Base-by-base conservation (phyloP, 805 yeast species). In the Zygotorulaspora florentina region DNA sequence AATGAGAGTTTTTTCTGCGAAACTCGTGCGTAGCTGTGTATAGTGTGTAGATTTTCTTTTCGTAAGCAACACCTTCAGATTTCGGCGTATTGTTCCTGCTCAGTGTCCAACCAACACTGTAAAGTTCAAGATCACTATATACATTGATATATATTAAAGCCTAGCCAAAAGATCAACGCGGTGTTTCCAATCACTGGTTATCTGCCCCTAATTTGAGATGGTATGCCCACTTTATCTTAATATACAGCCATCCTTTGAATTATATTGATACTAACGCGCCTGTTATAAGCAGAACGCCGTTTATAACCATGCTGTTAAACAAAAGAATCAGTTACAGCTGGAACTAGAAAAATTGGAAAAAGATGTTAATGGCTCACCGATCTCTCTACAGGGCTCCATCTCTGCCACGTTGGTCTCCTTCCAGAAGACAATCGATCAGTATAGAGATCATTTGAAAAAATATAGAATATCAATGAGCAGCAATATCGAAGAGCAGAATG, bases 221-320 rank as follows among this genome's bases (percentile, higher is more conserved):
- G 47, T 40, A 44, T 39, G 47, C 17, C 25, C n/a, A 16, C 7
- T 17, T 17, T 31, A n/a, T n/a, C 30, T 33, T 9, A 5, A 13
- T 17, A n/a, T 11, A 11, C 11, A 12, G 16, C 12, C 15, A 26
- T 11, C 17, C 30, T 10, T 11, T 16, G 18, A 33, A 34, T 11
- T 20, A 9, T 27, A 20, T 30, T 13, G 17, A 36, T 17, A 43
- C 43, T 39, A 29, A 45, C 48, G 8, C 28, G 17, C 7, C 12
- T 5, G 11, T 27, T 28, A 12, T 17, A 16, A 25, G 15, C 41
- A 75, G 98, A 90, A 89, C 68, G 82, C 96, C 23, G 72, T 90
- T 42, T 88, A 84, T 69, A 91, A 87, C 68, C 95, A 87, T 65
- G 96, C 96, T 8, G 74, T 85, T 44, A 88, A 87, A 65, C 96